A percentile compares a stretch with the other conserved stretches of the same genome.
Evolutionary conservation across 2,329 filamentous ascomycete species (phyloP).

Genomic region (Fusarium decemcellulare): DNA sequence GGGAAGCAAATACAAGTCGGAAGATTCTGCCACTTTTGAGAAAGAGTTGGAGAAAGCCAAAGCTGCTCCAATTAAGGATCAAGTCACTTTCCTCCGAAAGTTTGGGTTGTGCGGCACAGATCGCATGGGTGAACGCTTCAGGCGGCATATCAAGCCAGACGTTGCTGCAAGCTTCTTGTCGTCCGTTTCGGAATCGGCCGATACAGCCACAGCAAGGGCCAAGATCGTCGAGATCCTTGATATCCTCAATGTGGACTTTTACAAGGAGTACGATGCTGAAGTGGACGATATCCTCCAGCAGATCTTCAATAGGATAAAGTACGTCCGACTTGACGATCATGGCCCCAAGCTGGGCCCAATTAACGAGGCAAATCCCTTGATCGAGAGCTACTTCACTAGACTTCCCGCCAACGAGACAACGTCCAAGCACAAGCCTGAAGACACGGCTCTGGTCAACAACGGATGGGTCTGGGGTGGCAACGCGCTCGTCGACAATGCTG

Average conservation of each 20-base stretch:
- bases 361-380: slow-evolving; percentile 81
- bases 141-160: slow-evolving; percentile 77
- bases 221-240: slow-evolving; percentile 78
- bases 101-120: slow-evolving; percentile 80
- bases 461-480: slow-evolving; percentile 99
- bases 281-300: slow-evolving; percentile 88
- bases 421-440: slow-evolving; percentile 79
- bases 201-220: slow-evolving; percentile 66
- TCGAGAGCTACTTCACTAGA: slow-evolving; percentile 96
- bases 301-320: slow-evolving; percentile 94
- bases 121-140: slow-evolving; percentile 84
- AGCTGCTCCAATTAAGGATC: slow-evolving; percentile 60
- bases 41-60: slow-evolving; percentile 63
- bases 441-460: slow-evolving; percentile 91
- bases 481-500: slow-evolving; percentile 93
- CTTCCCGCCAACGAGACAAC: slow-evolving; percentile 85
- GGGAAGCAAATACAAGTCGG: slow-evolving; percentile 69
- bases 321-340: slow-evolving; percentile 91
- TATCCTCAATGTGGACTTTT: slow-evolving; percentile 88
- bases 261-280: slow-evolving; percentile 92
- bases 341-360: slow-evolving; percentile 90
- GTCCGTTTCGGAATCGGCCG: slow-evolving; percentile 71
- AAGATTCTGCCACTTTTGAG: slow-evolving; percentile 55
- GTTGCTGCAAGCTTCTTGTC: slow-evolving; percentile 72
- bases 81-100: slow-evolving; percentile 75